These are phyloP conservation scores for Alternaria panax DNA, from an alignment of 2,329 filamentous ascomycete genomes.

Conservation along the genomic window DNA sequence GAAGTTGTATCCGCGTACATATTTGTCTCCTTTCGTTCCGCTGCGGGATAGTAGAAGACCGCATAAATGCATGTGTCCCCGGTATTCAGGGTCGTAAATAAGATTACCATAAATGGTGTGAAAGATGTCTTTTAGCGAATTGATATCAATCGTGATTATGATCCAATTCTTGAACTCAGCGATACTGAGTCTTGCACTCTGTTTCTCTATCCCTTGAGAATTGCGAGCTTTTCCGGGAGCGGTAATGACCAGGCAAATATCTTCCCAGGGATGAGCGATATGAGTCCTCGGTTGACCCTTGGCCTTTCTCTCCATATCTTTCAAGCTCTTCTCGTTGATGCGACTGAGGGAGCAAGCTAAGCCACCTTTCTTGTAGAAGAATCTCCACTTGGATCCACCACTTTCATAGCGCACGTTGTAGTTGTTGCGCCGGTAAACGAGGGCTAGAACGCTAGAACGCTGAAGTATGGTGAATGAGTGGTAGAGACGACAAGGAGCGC, in stretches of 20 bases:
- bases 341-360: slow-evolving; percentile 12
- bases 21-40: background rate
- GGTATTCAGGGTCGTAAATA: background rate
- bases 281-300: background rate
- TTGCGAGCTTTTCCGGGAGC: slow-evolving; percentile 1
- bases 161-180: background rate
- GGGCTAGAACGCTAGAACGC: too few species aligned
- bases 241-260: slow-evolving; percentile 21
- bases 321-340: slow-evolving; percentile 5
- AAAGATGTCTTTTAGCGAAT: background rate
- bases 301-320: background rate
- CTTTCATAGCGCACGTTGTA: slow-evolving; percentile 16
- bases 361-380: slow-evolving; percentile 7
- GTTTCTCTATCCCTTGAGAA: background rate
- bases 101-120: background rate
- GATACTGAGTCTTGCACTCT: background rate
- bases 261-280: slow-evolving; percentile 17
- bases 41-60: background rate
- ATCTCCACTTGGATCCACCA: slow-evolving; percentile 15
- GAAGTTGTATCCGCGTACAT: background rate
- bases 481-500: background rate
- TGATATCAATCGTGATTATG: background rate
- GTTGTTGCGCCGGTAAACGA: slow-evolving; percentile 19
- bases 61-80: background rate
- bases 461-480: background rate